A percentile compares a stretch with the other conserved stretches of the same genome.
Evolutionary conservation across 805 yeast genomes (phyloP).

Genomic region (Myxozyma sirexii): DNA sequence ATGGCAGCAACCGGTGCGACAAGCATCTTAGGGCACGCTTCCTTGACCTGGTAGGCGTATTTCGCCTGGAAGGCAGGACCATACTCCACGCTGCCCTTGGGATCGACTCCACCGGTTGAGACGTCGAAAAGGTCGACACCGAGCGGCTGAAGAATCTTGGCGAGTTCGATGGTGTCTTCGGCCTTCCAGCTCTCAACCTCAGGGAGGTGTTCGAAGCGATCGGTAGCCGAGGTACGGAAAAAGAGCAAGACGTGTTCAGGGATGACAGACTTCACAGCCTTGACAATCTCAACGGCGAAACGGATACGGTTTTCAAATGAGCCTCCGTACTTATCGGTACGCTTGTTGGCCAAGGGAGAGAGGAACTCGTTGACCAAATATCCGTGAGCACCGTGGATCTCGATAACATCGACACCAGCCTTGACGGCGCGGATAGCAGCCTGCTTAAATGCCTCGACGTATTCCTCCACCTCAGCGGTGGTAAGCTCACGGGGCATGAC

Average conservation of each 20-base stretch:
- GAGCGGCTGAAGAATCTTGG: slow-evolving; percentile 36
- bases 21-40: slow-evolving; percentile 49
- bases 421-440: slow-evolving; percentile 56
- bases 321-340: slow-evolving; percentile 69
- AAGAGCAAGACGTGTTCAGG: slow-evolving; percentile 52
- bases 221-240: slow-evolving; percentile 53
- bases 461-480: slow-evolving; percentile 44
- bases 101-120: slow-evolving; percentile 56
- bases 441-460: slow-evolving; percentile 49
- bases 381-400: slow-evolving; percentile 68
- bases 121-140: slow-evolving; percentile 56
- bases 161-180: slow-evolving; percentile 47
- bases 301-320: slow-evolving; percentile 59
- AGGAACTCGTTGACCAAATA: slow-evolving; percentile 56
- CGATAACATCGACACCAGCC: slow-evolving; percentile 65
- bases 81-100: slow-evolving; percentile 39
- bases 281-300: slow-evolving; percentile 53
- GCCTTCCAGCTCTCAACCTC: slow-evolving; percentile 45
- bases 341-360: slow-evolving; percentile 50
- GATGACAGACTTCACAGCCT: slow-evolving; percentile 47
- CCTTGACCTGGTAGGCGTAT: slow-evolving; percentile 49
- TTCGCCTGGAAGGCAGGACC: slow-evolving; percentile 47
- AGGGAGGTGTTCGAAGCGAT: slow-evolving; percentile 39
- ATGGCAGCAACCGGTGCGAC: slow-evolving; percentile 56
- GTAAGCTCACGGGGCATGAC: slow-evolving; percentile 48